Evolutionary conservation across 257 asterid species (phyloP), one percentile per base, ranked within the genome.

Genomic region (Fraxinus anomala): DNA sequence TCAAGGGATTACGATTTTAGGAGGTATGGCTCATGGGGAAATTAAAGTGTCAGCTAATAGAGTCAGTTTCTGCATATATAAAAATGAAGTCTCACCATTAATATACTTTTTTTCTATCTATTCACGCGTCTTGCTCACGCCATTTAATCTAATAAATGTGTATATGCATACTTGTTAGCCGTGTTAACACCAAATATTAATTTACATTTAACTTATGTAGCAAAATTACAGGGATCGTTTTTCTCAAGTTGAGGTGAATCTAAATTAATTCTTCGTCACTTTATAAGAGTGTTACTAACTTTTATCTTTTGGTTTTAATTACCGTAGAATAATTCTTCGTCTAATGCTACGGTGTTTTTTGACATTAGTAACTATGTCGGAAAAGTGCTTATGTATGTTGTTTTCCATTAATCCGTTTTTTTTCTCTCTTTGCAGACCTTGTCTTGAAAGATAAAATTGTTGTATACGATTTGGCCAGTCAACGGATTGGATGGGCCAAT

Each of bases 401-500:
- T 6, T 73, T 54, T 30, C 68, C 9, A 28, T 1, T 9, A 2
- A 21, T 1, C 4, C 68, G n/a, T 8, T 30, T 12, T 12, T 42
- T 42, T 21, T 13, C 13, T 17, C 19, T 77, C 8, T 72, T 6
- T 84, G 82, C 89, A 93, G 99, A 95, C 87, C 93, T 95, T 61
- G 97, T 93, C 63, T 79, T 93, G 85, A 90, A 95, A 85, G 98
- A 95, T 84, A 95, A 95, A 86, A 85, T 93, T 14, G 87, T 95
- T 23, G 97, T 93, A 28, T 95, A 95, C 77, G 99, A 95, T 89
- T 80, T 95, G 89, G 97, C 81, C 56, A 84, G 83, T 47, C 97
- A 91, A 71, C 86, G 90, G 82, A 88, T 95, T 28, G 99, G 99
- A 85, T 95, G 99, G 99, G 90, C 86, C 19, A 93, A 88, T 76